Evolutionary conservation across 148 eudicot species (phyloP), one percentile per base, ranked within the genome.

Genomic region (Vaccinium vitisidaea): DNA sequence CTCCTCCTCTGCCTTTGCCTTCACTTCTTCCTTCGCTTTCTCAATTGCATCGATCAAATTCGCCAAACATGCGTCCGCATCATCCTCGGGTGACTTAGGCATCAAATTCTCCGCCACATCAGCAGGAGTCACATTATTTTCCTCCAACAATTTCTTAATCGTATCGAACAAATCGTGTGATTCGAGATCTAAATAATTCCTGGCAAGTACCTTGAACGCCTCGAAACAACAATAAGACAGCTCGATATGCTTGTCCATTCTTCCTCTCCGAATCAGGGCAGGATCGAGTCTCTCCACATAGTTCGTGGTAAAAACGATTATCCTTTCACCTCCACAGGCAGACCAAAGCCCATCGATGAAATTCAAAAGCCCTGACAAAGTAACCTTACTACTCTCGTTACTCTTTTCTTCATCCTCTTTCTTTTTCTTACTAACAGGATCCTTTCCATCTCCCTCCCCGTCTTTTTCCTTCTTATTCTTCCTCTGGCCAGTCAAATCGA

Each of bases 281-380:
- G 93, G 88, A 50, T 92, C 94, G 3, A 92, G 88, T 50, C 90
- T 92, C 8, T 92, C 91, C 2, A 91, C 84, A 39, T 85, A 78
- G 82, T 92, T 91, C 0, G 94, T 92, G 0, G 94, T 91, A 39
- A 92, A 92, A 2, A 92, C 83, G 13, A 92, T 87, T 18, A 92
- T 61, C 63, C 91, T 85, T 36, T 92, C 94, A 0, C 88, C 91
- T 2, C 93, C 89, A 83, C 92, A 92, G 69, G 92, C 85, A 3
- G 94, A 92, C 94, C 94, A 92, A 18, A 90, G 80, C 21, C 94
- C 94, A 23, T 92, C 94, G 14, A 92, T 92, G 76, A 90, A 92
- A 69, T 92, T 92, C 85, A 92, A 52, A n/a, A 92, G 82, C 50
- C 94, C 94, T 2, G 94, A 92, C 8, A 92, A 78, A 11, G 93